These are phyloP conservation scores for Wickerhamomyces sp. DNA, from an alignment of 1,139 yeast genomes.

Conservation along the genomic window DNA sequence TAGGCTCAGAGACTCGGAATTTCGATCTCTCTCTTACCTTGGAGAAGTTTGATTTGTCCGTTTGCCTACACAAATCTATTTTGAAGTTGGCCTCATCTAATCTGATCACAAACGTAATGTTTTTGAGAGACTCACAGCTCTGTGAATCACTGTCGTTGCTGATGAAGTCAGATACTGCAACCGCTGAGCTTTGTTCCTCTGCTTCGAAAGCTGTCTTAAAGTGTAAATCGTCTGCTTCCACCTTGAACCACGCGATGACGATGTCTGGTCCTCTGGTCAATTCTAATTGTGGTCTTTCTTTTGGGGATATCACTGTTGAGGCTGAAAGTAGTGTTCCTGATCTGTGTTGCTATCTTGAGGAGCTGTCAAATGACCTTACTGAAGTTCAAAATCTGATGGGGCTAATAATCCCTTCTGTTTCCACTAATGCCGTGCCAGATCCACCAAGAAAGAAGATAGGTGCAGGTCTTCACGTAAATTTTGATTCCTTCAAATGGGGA, in stretches of 20 bases:
- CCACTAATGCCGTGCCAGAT: neutral
- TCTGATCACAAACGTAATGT: neutral
- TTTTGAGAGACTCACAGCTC: neutral
- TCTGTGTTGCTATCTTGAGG: neutral
- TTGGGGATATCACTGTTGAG: neutral
- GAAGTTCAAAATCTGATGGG: too few species aligned
- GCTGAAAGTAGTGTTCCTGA: neutral
- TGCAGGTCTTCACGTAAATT: neutral
- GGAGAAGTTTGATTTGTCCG: neutral
- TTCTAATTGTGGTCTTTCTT: neutral
- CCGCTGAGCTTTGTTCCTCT: neutral
- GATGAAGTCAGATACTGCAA: neutral
- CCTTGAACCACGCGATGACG: neutral
- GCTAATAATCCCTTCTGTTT: neutral
- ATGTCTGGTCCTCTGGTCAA: neutral
- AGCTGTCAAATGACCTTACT: too few species aligned
- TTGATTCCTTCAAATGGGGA: conserved; percentile 1
- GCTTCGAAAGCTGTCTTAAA: neutral
- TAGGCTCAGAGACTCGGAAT: neutral
- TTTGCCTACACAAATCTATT: neutral
- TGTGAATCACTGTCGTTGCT: neutral
- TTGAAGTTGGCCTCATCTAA: neutral
- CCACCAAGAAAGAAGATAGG: neutral
- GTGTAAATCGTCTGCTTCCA: neutral
- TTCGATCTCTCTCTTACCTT: neutral